Evolutionary conservation across 1,139 yeast genomes (phyloP), one percentile per base, ranked within the genome.

Genomic region (Taphrina wiesneri): DNA sequence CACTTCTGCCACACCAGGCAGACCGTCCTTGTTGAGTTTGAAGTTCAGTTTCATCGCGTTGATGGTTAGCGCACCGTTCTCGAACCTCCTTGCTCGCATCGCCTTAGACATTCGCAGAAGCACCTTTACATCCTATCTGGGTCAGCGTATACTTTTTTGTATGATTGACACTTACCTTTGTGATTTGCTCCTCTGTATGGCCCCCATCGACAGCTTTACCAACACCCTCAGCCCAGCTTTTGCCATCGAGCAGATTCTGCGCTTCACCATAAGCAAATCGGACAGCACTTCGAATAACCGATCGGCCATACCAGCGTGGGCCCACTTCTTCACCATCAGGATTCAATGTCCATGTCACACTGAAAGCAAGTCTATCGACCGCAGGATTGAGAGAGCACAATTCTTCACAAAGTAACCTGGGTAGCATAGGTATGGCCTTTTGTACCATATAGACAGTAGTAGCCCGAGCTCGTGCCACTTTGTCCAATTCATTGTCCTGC

Each of bases 381-480:
- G 83, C 85, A 65, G 84, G 86, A 56, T 82, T 80, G 73, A 93
- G 87, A 1, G 91, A 86, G 61, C 88, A 79, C 45, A 81, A 70
- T 15, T 84, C 82, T 32, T 70, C 69, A 70, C 85, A 86, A 60
- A 90, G 81, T 56, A 82, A 81, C 46, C 79, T 79, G 0, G 98
- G 97, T 71, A 88, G 83, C 73, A 93, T 80, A 69, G 87, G 85
- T 46, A 82, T 82, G 21, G 81, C 77, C 70, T 86, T 86, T 74
- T 92, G 97, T 19, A 96, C 95, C 77, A 93, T 83, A 74, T 87
- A 88, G 7, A 93, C 97, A 11, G 96, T 86, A 1, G 93, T 85
- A 1, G 96, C 90, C 75, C 98, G 84, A 78, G 90, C 91, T 76
- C 90, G 88, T 0, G 96, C 90, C 74, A 93, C 91, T 69, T 93